Evolutionary conservation across 306 rosid genomes (phyloP).

Genomic region (Glycyrrhiza uralensis): DNA sequence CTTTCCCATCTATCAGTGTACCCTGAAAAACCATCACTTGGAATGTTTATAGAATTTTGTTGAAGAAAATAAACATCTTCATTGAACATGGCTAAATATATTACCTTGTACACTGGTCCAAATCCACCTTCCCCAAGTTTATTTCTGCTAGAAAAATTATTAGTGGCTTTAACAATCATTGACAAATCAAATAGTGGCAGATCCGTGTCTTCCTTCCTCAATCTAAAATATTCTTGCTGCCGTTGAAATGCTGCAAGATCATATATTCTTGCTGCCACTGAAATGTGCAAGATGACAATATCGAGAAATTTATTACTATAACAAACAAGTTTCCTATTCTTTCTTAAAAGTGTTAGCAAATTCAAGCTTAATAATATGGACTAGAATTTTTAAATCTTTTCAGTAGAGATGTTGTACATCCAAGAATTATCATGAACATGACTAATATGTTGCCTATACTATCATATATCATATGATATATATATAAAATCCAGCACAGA

Average conservation of each 20-base stretch:
- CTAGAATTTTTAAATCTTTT: not conserved
- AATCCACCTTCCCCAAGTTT: constrained; percentile 52
- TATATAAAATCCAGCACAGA: not conserved
- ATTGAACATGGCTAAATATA: not conserved
- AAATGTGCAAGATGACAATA: not conserved
- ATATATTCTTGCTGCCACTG: not conserved
- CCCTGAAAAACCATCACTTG: constrained; percentile 8
- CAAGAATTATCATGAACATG: not conserved
- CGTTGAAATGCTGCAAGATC: not conserved
- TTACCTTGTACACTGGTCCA: constrained; percentile 50
- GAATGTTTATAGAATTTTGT: not conserved
- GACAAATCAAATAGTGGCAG: constrained; percentile 30
- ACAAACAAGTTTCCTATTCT: not conserved
- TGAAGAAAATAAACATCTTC: not conserved
- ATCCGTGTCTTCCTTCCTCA: constrained; percentile 26
- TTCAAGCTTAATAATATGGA: not conserved
- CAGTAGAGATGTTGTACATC: not conserved
- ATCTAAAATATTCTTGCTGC: not conserved
- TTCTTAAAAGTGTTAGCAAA: not conserved
- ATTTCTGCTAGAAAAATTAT: constrained; percentile 28
- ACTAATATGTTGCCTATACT: not conserved
- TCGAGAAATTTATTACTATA: not conserved
- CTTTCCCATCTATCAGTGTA: constrained; percentile 3
- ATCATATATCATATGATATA: not conserved
- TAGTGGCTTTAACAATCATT: constrained; percentile 32